Evolutionary conservation across 192 early-diverging fungal genomes (phyloP).

Genomic region (Coemansia nantahalensis): DNA sequence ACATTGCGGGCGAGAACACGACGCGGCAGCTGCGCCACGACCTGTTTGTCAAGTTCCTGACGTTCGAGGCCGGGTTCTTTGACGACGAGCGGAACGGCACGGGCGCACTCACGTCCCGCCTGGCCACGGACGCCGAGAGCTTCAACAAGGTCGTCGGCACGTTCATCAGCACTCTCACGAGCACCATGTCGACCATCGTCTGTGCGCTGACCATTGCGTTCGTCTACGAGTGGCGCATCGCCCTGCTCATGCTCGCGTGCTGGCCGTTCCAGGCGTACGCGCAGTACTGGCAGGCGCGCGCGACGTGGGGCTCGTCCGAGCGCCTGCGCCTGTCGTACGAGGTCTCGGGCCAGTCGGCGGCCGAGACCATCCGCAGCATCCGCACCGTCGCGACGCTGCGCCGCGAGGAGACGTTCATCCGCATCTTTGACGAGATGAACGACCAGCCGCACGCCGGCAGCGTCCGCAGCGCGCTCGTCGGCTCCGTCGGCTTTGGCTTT

Average conservation of each 20-base stretch:
- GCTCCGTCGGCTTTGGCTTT: constrained; percentile 54
- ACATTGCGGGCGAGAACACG: constrained; percentile 61
- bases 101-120: constrained; percentile 67
- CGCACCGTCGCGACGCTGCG: constrained; percentile 78
- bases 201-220: constrained; percentile 54
- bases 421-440: constrained; percentile 47
- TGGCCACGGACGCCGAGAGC: constrained; percentile 68
- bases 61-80: constrained; percentile 73
- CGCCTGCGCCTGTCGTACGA: constrained; percentile 66
- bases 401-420: constrained; percentile 54
- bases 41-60: constrained; percentile 63
- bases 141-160: constrained; percentile 51
- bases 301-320: constrained; percentile 43
- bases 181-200: constrained; percentile 29
- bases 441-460: constrained; percentile 48
- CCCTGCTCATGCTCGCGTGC: constrained; percentile 61
- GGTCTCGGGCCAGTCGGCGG: constrained; percentile 65
- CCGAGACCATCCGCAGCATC: constrained; percentile 82
- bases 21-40: constrained; percentile 60
- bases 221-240: constrained; percentile 57
- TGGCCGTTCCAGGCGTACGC: constrained; percentile 69
- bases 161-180: constrained; percentile 31
- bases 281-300: constrained; percentile 61
- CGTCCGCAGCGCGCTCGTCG: constrained; percentile 32
- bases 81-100: constrained; percentile 66